phyloP scores from a whole-genome alignment of 495 filamentous ascomycete species.

The Chlorociboria aeruginascens region DNA sequence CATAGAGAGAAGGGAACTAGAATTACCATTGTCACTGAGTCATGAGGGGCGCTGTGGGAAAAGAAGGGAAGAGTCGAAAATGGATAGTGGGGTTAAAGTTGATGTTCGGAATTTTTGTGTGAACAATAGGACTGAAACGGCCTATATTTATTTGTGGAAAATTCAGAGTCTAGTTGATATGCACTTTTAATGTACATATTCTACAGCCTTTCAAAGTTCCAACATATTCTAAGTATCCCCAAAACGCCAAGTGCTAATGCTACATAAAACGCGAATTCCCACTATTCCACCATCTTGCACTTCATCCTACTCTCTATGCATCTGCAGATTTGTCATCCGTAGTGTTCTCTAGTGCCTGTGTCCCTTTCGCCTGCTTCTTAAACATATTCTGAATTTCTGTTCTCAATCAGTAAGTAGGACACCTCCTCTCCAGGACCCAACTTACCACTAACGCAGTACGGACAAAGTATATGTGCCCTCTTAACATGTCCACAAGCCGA shows the following conservation, averaged over 20 bases:
- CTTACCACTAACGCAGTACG: slow-evolving; percentile 63
- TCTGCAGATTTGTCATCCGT: not conserved
- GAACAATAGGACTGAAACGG: too few relatives aligned
- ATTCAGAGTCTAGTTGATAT: too few relatives aligned
- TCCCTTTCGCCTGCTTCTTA: slow-evolving; percentile 10
- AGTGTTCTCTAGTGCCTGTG: not conserved
- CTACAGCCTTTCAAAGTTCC: not conserved
- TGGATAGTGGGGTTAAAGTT: too few relatives aligned
- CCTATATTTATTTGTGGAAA: too few relatives aligned
- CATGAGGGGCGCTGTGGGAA: slow-evolving; percentile 7
- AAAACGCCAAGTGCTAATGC: too few relatives aligned
- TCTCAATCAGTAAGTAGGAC: not conserved
- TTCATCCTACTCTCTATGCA: not conserved
- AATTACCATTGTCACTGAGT: slow-evolving; percentile 30
- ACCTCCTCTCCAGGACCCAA: not conserved
- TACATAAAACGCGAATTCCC: too few relatives aligned
- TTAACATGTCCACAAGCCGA: slow-evolving; percentile 80
- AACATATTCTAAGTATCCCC: not conserved
- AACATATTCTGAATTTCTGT: slow-evolving; percentile 26
- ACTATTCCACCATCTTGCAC: too few relatives aligned
- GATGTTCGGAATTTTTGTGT: too few relatives aligned
- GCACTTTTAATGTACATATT: too few relatives aligned
- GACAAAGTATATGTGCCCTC: slow-evolving; percentile 76
- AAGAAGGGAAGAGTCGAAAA: not conserved
- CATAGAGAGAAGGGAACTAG: not conserved